These are phyloP conservation scores for Saccharomycopsis sp. DNA, from an alignment of 805 yeast genomes.

Conservation along the genomic window DNA sequence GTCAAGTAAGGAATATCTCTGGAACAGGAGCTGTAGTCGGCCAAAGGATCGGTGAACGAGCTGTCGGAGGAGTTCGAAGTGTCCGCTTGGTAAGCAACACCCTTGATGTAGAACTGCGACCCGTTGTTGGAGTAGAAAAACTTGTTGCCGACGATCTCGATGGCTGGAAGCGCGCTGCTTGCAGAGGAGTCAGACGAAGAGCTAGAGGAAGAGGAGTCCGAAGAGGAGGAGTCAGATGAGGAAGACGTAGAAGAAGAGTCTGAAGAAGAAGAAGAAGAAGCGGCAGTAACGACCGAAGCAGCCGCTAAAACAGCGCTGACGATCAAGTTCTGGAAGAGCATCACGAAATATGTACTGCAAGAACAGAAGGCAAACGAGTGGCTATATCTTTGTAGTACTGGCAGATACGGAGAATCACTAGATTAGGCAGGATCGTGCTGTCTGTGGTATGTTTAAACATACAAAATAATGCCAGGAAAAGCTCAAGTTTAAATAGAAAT, in stretches of 20 bases:
- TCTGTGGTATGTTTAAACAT: too few species aligned
- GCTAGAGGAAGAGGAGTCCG: slow-evolving; percentile 21
- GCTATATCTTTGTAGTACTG: too few species aligned
- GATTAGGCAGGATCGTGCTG: too few species aligned
- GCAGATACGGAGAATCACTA: too few species aligned
- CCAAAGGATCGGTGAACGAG: slow-evolving; percentile 61
- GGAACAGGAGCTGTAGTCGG: slow-evolving; percentile 52
- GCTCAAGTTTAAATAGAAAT: background rate
- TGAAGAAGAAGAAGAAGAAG: background rate
- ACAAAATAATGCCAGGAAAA: background rate
- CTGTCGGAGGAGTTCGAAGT: slow-evolving; percentile 42
- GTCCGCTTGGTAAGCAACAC: slow-evolving; percentile 76
- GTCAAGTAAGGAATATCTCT: slow-evolving; percentile 70
- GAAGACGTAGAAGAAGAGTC: background rate
- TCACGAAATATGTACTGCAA: too few species aligned
- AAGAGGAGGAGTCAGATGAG: background rate
- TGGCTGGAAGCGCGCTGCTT: slow-evolving; percentile 41
- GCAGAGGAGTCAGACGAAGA: slow-evolving; percentile 19
- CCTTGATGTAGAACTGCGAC: slow-evolving; percentile 69
- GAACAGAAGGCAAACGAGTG: too few species aligned
- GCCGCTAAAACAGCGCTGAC: background rate
- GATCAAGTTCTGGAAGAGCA: too few species aligned
- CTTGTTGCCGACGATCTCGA: slow-evolving; percentile 71
- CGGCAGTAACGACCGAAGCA: background rate
- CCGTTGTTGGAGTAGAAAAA: slow-evolving; percentile 73